Base-by-base conservation (phyloP, 73 alveolate genomes). In the Uronychia setigera region DNA sequence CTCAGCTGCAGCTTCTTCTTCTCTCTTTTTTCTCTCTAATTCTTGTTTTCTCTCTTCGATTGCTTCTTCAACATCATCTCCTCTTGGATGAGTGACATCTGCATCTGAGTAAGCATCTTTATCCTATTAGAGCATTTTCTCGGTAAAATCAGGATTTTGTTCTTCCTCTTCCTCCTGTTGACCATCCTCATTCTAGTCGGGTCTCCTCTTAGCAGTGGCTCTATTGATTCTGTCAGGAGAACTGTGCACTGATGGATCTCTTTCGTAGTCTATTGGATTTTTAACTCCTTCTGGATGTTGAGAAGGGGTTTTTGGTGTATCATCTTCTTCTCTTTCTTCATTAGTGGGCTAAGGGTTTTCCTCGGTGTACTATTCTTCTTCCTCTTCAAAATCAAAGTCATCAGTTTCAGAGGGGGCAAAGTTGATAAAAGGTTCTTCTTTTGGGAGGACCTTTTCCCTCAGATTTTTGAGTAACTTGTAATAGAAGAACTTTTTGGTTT, bases 181-280 rank as follows among this genome's bases (percentile, higher is more conserved):
- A 1, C n/a, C 77, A 30, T 81, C 88, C 26, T 27, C 31, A 1
- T 60, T 34, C 90, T 31, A 34, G 77, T 85, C 74, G 77, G 32
- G n/a, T n/a, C n/a, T n/a, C n/a, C n/a, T n/a, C n/a, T n/a, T n/a
- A n/a, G 34, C 75, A 25, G 74, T 85, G 33, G 76, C 85, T 13
- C 34, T 59, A 27, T 33, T 67, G 13, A 74, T 84, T 26, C 34
- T 74, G 81, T 85, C 82, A 1, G 85, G 35, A 29, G 80, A 85
- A 34, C 67, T 85, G 5, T 74, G 60, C n/a, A 78, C 75, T n/a
- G 33, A 28, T 1, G 91, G 85, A 46, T 85, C 91, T 28, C 35
- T n/a, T 25, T 85, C 74, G n/a, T 28, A 28, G 77, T 85, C 86
- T 1, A 77, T 35, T 19, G 67, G 67, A 11, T 5, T 11, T 46